Conservation (phyloP, 305 asterid species). For the Caryopteris hybrid region DNA sequence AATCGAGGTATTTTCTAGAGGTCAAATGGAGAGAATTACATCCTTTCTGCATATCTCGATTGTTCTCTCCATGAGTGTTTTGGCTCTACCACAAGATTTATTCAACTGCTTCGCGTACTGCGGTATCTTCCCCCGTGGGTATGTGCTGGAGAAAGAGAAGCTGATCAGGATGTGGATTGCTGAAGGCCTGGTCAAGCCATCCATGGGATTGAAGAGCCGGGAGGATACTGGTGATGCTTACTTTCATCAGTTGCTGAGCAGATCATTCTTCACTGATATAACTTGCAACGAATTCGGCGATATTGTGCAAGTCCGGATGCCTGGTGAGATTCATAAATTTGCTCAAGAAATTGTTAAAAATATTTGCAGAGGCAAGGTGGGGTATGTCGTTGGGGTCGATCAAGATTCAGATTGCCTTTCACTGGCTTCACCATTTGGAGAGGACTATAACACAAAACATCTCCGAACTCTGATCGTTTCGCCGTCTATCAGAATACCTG, state of each 20-base stretch:
- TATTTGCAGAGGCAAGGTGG: background rate
- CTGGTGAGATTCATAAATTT: background rate
- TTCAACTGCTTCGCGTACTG: slow-evolving; percentile 9
- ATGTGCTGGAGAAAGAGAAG: slow-evolving; percentile 2
- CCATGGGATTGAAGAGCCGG: background rate
- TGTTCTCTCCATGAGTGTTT: background rate
- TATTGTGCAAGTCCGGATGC: background rate
- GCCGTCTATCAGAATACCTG: background rate
- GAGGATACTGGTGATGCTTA: background rate
- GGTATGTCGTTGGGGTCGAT: background rate
- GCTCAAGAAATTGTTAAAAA: background rate
- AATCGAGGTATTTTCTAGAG: background rate
- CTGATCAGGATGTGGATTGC: slow-evolving; percentile 8
- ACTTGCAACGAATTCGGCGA: background rate
- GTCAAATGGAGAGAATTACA: background rate
- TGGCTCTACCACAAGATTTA: background rate
- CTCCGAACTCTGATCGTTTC: background rate
- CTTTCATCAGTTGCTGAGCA: background rate
- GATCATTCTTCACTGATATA: slow-evolving; percentile 5
- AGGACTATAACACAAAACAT: background rate
- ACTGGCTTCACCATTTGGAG: background rate
- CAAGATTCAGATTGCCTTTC: background rate
- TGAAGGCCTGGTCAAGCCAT: background rate
- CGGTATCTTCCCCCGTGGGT: background rate
- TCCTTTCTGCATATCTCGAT: background rate